Evolutionary conservation across 2,329 filamentous ascomycete species (phyloP), one percentile per base, ranked within the genome.

Genomic region (Trichoderma gracile): DNA sequence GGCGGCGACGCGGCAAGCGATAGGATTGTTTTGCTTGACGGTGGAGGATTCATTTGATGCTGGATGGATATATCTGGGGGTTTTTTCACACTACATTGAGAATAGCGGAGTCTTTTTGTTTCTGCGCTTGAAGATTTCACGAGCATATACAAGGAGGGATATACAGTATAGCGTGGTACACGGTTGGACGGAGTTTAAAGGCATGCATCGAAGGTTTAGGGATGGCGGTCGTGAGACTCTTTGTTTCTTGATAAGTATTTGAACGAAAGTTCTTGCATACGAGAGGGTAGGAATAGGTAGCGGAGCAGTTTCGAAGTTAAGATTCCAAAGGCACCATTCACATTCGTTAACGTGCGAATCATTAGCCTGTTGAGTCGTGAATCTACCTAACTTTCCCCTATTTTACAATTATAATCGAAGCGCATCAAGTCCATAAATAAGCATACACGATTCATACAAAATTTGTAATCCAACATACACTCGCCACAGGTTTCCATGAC

Each of bases 1-100:
- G 93, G 69, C 58, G 58, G 68, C 58, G 58, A 69, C 58, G 58
- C 12, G 85, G 88, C 66, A 87, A 87, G 76, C 72, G 76, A 59
- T 84, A 68, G 73, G 23, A 9, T 30, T 30, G 7, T 30, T 30
- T 30, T 30, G 8, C 9, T 30, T 1, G 30, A n/a, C n/a, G n/a
- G 3, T 9, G 7, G 8, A 14, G 10, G 10, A 8, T 40, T 21
- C n/a, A 21, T 14, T 25, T 42, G 53, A 14, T 33, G 14, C 12
- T 14, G n/a, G 46, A 42, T 15, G 21, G 25, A 14, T 60, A 21
- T 30, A 21, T 21, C 7, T n/a, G 19, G 27, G 25, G 58, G 7
- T 27, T 12, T 1, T 33, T n/a, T n/a, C 38, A 21, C 14, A 2
- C 3, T 46, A 30, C 52, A 63, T 60, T 15, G 60, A 38, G 30